phyloP scores from a whole-genome alignment of 176 grass and related monocot genomes.

The Ensete ventricosum region DNA sequence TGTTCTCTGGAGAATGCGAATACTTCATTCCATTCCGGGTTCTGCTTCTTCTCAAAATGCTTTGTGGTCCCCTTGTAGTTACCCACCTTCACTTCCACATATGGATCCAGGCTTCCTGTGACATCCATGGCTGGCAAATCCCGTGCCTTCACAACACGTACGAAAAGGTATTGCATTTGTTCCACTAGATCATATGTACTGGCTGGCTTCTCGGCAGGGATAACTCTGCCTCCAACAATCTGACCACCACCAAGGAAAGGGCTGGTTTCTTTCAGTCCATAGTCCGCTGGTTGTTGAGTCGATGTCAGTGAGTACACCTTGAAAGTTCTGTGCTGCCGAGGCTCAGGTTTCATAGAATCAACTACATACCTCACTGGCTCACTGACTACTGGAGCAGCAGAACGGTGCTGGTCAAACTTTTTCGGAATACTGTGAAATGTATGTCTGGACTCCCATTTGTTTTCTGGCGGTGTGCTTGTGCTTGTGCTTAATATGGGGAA shows the following conservation, averaged over 20 bases:
- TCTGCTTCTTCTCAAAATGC: constrained; percentile 40
- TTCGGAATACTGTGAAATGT: constrained; percentile 15
- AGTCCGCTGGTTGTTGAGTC: constrained; percentile 22
- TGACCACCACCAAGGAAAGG: constrained; percentile 29
- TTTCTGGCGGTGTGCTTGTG: background rate
- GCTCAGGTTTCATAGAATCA: constrained; percentile 20
- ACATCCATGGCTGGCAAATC: constrained; percentile 24
- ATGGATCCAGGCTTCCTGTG: constrained; percentile 30
- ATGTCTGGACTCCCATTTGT: background rate
- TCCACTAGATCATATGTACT: constrained; percentile 38
- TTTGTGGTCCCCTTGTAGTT: constrained; percentile 39
- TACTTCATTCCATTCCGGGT: constrained; percentile 63
- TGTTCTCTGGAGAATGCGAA: constrained; percentile 57
- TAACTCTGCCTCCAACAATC: constrained; percentile 18
- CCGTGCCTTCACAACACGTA: constrained; percentile 37
- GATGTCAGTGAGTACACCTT: constrained; percentile 16
- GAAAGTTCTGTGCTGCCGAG: constrained; percentile 9
- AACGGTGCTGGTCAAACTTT: background rate
- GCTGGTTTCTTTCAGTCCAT: constrained; percentile 35
- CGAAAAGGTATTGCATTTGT: constrained; percentile 33
- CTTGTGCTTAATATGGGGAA: constrained; percentile 31
- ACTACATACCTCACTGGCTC: background rate
- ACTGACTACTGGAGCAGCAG: background rate
- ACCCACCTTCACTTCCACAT: constrained; percentile 32
- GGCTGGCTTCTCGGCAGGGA: background rate